Conservation (phyloP, 371 early-diverging fungal genomes). For the Nematocida displodere region DNA sequence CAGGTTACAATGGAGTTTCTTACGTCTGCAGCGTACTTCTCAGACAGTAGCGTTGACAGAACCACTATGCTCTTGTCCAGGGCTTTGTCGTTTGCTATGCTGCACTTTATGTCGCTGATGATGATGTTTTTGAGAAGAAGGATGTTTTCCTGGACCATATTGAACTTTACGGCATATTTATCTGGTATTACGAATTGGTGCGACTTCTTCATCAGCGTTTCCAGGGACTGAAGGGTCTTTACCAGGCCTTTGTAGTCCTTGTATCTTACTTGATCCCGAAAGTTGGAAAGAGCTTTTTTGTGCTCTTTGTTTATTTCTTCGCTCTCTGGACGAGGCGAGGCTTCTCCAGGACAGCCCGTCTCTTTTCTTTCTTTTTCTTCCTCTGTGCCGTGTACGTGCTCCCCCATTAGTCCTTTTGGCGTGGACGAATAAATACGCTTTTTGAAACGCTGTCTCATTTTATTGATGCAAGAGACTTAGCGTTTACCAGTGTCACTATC, state of each 20-base stretch:
- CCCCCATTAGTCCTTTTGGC: neutral
- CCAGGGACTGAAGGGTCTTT: slow-evolving; percentile 15
- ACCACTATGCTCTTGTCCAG: slow-evolving; percentile 45
- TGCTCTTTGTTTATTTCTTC: slow-evolving; percentile 29
- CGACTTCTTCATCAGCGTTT: neutral
- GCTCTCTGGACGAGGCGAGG: neutral
- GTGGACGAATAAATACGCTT: slow-evolving; percentile 10
- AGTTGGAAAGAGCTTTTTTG: slow-evolving; percentile 42
- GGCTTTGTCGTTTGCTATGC: slow-evolving; percentile 39
- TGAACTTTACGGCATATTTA: slow-evolving; percentile 22
- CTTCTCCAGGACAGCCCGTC: too few relatives aligned
- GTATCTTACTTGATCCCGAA: slow-evolving; percentile 50
- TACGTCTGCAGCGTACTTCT: slow-evolving; percentile 45
- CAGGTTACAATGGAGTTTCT: slow-evolving; percentile 46
- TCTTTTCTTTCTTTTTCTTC: slow-evolving; percentile 6
- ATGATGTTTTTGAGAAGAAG: slow-evolving; percentile 46
- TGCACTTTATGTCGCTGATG: slow-evolving; percentile 48
- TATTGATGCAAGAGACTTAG: slow-evolving; percentile 23
- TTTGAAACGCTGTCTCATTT: slow-evolving; percentile 45
- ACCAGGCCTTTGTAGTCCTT: slow-evolving; percentile 51
- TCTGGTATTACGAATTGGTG: slow-evolving; percentile 29
- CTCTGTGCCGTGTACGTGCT: neutral
- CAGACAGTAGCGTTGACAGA: slow-evolving; percentile 35
- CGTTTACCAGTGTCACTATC: slow-evolving; percentile 15
- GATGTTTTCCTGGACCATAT: slow-evolving; percentile 37